These are phyloP conservation scores for Leccinum glutinopallens DNA, from an alignment of 1,284 basidiomycete genomes.

Conservation along the genomic window DNA sequence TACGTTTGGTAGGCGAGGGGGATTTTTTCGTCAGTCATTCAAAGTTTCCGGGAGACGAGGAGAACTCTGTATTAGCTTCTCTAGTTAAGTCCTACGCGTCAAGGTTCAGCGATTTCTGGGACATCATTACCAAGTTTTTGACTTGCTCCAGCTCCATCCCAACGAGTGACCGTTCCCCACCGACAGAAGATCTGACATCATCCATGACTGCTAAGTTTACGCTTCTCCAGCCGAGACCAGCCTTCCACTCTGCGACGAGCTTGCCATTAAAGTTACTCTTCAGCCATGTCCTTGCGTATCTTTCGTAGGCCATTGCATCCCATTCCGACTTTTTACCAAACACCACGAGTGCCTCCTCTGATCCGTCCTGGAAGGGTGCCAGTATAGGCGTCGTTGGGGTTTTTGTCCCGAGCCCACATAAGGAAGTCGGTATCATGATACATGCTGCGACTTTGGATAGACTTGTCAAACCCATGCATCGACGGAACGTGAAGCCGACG, in stretches of 20 bases:
- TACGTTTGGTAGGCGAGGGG: slow-evolving; percentile 35
- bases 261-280: slow-evolving; percentile 54
- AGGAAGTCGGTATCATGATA: slow-evolving; percentile 52
- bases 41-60: neutral
- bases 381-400: slow-evolving; percentile 7
- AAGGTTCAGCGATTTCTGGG: slow-evolving; percentile 29
- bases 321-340: slow-evolving; percentile 58
- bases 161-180: slow-evolving; percentile 42
- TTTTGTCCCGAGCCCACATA: slow-evolving; percentile 43
- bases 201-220: slow-evolving; percentile 53
- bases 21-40: neutral
- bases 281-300: slow-evolving; percentile 37
- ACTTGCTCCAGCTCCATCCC: slow-evolving; percentile 37
- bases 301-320: slow-evolving; percentile 40
- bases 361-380: slow-evolving; percentile 22
- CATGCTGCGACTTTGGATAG: slow-evolving; percentile 55
- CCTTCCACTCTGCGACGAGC: slow-evolving; percentile 52
- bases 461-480: slow-evolving; percentile 43
- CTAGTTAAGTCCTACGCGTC: slow-evolving; percentile 20
- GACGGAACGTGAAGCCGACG: slow-evolving; percentile 27
- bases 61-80: slow-evolving; percentile 2
- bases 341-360: slow-evolving; percentile 49
- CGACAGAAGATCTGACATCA: slow-evolving; percentile 42
- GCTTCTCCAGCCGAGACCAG: slow-evolving; percentile 48
- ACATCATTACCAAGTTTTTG: slow-evolving; percentile 34